Conservation (phyloP, 495 filamentous ascomycete species). For the Penicillium lividum region DNA sequence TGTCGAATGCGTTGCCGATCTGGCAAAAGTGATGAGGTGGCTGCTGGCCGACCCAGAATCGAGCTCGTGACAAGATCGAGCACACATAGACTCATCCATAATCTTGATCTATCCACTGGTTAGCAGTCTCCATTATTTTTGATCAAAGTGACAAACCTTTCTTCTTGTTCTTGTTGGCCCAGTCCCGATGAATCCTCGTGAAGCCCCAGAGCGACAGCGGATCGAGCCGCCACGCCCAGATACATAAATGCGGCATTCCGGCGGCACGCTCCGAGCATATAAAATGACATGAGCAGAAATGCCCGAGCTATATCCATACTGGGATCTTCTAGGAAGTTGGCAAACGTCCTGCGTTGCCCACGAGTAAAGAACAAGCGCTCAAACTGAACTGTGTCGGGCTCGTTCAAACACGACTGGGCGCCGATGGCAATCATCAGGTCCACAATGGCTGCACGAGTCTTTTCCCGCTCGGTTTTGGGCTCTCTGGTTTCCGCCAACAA, state of each 20-base stretch:
- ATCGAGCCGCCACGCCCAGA: conserved; percentile 44
- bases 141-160: conserved; percentile 21
- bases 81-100: conserved; percentile 49
- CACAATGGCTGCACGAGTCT: conserved; percentile 29
- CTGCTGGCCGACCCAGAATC: conserved; percentile 42
- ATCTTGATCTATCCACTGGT: conserved; percentile 25
- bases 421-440: conserved; percentile 47
- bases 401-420: conserved; percentile 37
- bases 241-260: conserved; percentile 54
- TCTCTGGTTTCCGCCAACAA: conserved; percentile 11
- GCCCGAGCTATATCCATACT: conserved; percentile 41
- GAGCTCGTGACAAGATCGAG: conserved; percentile 47
- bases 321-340: conserved; percentile 43
- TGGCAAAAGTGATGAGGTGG: conserved; percentile 31
- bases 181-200: conserved; percentile 29
- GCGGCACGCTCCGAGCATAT: conserved; percentile 50
- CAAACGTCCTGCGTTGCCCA: conserved; percentile 39
- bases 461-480: conserved; percentile 22
- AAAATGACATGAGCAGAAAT: conserved; percentile 48
- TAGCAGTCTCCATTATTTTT: background rate
- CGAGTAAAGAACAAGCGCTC: conserved; percentile 41
- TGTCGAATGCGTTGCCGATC: conserved; percentile 17
- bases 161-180: conserved; percentile 17
- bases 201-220: conserved; percentile 45
- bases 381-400: conserved; percentile 21